phyloP scores from a whole-genome alignment of 208 protist genomes.

The Phytomonas francai region DNA sequence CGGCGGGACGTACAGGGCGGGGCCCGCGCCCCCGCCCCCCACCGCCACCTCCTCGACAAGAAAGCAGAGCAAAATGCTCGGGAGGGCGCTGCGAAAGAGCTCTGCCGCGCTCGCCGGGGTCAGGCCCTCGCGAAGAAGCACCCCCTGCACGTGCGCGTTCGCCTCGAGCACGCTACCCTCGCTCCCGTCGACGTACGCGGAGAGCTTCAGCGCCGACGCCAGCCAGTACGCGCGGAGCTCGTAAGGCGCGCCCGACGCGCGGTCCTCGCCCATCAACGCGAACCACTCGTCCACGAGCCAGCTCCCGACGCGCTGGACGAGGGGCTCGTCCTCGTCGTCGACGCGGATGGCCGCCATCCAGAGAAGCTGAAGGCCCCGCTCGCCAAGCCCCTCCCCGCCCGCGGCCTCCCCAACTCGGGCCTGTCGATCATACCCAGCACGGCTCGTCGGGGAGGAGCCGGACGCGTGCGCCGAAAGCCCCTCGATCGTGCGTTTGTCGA shows the following conservation, averaged over 20 bases:
- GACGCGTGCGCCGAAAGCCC: no score
- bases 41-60: constrained; percentile 38
- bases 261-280: constrained; percentile 6
- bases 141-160: constrained; percentile 35
- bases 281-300: constrained; percentile 37
- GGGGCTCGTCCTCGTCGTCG: constrained; percentile 32
- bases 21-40: background rate
- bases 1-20: constrained; percentile 34
- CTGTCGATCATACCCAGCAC: no score
- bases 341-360: constrained; percentile 20
- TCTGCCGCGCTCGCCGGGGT: constrained; percentile 13
- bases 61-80: constrained; percentile 56
- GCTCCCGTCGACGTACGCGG: constrained; percentile 35
- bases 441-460: no score
- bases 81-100: constrained; percentile 24
- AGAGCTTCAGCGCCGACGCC: constrained; percentile 51
- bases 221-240: constrained; percentile 44
- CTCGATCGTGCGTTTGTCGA: no score
- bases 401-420: no score
- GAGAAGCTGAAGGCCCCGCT: constrained; percentile 13
- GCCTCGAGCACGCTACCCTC: constrained; percentile 45
- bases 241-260: background rate
- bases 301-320: constrained; percentile 40
- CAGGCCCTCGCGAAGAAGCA: constrained; percentile 32
- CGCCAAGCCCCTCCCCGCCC: no score